These are phyloP conservation scores for Komagataella phaffii DNA, from an alignment of 805 yeast species.

Conservation along the genomic window DNA sequence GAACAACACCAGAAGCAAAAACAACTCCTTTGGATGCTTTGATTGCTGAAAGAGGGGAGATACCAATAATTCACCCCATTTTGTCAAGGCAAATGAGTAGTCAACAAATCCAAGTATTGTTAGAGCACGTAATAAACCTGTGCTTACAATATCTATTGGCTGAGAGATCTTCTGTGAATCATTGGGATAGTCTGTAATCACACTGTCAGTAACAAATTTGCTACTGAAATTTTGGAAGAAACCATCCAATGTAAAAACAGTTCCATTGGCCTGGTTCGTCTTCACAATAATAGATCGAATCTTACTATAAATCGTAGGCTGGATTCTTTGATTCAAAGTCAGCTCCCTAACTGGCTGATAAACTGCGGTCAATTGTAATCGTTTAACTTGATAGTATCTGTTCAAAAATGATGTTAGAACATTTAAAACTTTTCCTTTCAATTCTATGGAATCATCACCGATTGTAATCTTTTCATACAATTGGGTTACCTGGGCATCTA, in stretches of 20 bases:
- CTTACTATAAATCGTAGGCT: slow-evolving; percentile 36
- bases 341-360: slow-evolving; percentile 10
- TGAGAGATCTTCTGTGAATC: slow-evolving; percentile 21
- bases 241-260: slow-evolving; percentile 18
- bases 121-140: slow-evolving; percentile 40
- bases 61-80: slow-evolving; percentile 36
- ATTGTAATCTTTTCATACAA: slow-evolving; percentile 45
- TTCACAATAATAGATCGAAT: slow-evolving; percentile 19
- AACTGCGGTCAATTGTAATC: slow-evolving; percentile 32
- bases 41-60: slow-evolving; percentile 17
- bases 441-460: slow-evolving; percentile 27
- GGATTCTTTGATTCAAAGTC: slow-evolving; percentile 35
- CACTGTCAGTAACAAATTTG: slow-evolving; percentile 15
- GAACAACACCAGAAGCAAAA: slow-evolving; percentile 33
- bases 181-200: slow-evolving; percentile 6
- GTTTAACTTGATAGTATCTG: slow-evolving; percentile 75
- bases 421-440: slow-evolving; percentile 51
- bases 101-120: slow-evolving; percentile 35
- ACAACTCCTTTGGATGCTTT: slow-evolving; percentile 23
- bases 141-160: slow-evolving; percentile 41
- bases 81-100: slow-evolving; percentile 25
- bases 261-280: slow-evolving; percentile 13
- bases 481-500: slow-evolving; percentile 46
- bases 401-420: slow-evolving; percentile 60
- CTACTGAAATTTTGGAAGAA: slow-evolving; percentile 17